These are phyloP conservation scores for Paxillus involutus DNA, from an alignment of 768 basidiomycete species.

Conservation along the genomic window DNA sequence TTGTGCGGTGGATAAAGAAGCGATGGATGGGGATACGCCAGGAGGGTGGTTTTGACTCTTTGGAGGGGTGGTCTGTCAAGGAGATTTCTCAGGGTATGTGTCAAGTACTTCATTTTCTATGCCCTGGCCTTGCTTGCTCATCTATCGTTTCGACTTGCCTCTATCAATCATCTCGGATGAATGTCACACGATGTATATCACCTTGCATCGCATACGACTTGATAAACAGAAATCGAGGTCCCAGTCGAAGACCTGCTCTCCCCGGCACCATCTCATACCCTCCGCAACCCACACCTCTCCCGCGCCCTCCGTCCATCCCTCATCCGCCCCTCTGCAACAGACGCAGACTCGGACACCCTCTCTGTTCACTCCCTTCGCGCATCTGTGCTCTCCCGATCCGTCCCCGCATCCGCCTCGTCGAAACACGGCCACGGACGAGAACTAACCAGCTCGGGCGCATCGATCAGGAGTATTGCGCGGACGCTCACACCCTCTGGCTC, in stretches of 20 bases:
- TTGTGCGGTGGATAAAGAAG: conserved; percentile 65
- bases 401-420: conserved; percentile 16
- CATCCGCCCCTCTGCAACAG: conserved; percentile 22
- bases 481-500: conserved; percentile 18
- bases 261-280: conserved; percentile 34
- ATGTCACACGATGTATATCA: no score
- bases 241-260: conserved; percentile 70
- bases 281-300: conserved; percentile 26
- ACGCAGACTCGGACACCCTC: conserved; percentile 38
- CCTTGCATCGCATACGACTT: background rate
- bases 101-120: background rate
- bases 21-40: conserved; percentile 76
- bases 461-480: conserved; percentile 47
- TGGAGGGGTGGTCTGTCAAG: conserved; percentile 88
- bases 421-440: conserved; percentile 24
- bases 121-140: background rate
- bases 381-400: conserved; percentile 37
- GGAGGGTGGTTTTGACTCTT: conserved; percentile 73
- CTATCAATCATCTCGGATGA: background rate
- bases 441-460: conserved; percentile 31
- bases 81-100: conserved; percentile 58
- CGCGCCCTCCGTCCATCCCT: conserved; percentile 27
- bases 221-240: conserved; percentile 72
- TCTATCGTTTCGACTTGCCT: background rate
- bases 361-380: conserved; percentile 50